These are phyloP conservation scores for Penicillium italicum DNA, from an alignment of 2,329 filamentous ascomycete genomes.

Conservation along the genomic window DNA sequence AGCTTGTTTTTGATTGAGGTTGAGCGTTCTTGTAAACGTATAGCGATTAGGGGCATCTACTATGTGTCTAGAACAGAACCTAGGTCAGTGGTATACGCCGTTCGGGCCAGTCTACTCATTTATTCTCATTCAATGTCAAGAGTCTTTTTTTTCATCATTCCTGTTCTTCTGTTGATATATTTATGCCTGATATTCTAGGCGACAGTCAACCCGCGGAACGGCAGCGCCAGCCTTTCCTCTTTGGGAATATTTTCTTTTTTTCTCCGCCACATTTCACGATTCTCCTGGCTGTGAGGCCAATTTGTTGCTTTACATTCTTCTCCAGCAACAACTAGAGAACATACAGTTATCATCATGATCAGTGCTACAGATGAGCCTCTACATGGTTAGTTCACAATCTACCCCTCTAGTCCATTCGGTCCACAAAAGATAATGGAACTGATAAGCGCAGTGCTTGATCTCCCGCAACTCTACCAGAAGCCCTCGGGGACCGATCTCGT, in stretches of 20 bases:
- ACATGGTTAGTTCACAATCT: constrained; percentile 31
- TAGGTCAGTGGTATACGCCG: neutral
- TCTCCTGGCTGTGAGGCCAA: constrained; percentile 3
- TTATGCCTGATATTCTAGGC: constrained; percentile 15
- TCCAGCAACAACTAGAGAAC: neutral
- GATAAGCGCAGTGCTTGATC: constrained; percentile 59
- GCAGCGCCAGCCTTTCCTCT: constrained; percentile 29
- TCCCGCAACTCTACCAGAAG: constrained; percentile 78
- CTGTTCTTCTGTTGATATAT: neutral
- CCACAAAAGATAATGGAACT: constrained; percentile 26
- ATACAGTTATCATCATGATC: constrained; percentile 29
- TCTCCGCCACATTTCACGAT: constrained; percentile 1
- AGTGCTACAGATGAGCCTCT: constrained; percentile 37
- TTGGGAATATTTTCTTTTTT: constrained; percentile 34
- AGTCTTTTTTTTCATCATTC: neutral
- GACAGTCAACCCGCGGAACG: constrained; percentile 27
- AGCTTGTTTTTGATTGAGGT: neutral
- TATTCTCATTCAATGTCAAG: neutral
- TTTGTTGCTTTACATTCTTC: neutral
- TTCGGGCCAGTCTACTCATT: neutral
- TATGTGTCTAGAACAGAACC: neutral
- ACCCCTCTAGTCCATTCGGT: constrained; percentile 13
- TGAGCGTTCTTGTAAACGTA: neutral
- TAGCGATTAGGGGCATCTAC: neutral
- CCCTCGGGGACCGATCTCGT: constrained; percentile 65